Evolutionary conservation across 805 yeast genomes (phyloP), one percentile per base, ranked within the genome.

Genomic region (Candida morakotiae): DNA sequence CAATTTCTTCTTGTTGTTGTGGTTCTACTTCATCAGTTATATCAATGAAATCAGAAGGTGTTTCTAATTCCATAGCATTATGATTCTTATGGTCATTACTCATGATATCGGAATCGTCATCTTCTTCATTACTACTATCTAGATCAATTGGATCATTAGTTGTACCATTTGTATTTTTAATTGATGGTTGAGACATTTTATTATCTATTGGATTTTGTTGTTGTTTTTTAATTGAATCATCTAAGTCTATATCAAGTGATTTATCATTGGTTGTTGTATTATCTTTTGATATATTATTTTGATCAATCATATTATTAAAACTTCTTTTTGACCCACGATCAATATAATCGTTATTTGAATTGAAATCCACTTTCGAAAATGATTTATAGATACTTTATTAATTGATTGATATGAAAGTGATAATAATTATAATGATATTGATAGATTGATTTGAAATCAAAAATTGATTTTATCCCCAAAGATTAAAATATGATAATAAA

Each of bases 11-110:
- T 7, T 39, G 44, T 15, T 18, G 44, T 18, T 37, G 46, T 11
- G 40, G 47, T 23, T 41, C 52, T 8, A 44, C 49, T 21, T 44
- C 55, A 23, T 44, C 40, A 20, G 46, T 42, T 35, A 43, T 38
- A n/a, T 43, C 47, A 24, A 36, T 35, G 10, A 34, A 31, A 18
- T 30, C 38, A 13, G 17, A 4, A 2, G 35, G 35, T 9, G 34
- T 32, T 13, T 22, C 29, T 10, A 13, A 15, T n/a, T n/a, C n/a
- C n/a, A n/a, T n/a, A n/a, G n/a, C n/a, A n/a, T n/a, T n/a, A n/a
- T n/a, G n/a, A 9, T 9, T 25, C 11, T 24, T 15, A 13, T 20
- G 18, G 23, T 24, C 35, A 9, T 13, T 15, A 25, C 9, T 17
- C 16, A 4, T 25, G n/a, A 20, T n/a, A 26, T 36, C 35, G 5